Evolutionary conservation across 495 filamentous ascomycete species (phyloP), one percentile per base, ranked within the genome.

Genomic region (Aspergillus baeticus): DNA sequence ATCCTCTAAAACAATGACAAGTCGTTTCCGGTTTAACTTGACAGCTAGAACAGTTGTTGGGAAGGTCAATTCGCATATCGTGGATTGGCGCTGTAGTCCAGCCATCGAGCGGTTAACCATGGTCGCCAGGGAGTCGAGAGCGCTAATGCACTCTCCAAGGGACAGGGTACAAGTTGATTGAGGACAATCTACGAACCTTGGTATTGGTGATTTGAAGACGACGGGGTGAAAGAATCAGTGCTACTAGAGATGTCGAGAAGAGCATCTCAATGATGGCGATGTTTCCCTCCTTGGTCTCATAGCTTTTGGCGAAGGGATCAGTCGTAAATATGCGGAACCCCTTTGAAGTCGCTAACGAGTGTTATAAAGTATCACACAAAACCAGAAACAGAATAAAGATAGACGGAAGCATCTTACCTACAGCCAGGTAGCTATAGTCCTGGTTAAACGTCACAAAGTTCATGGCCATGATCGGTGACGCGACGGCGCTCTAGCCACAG

Each of bases 391-490:
- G 42, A 42, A 50, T 44, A n/a, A 48, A 18, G 5, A 26, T 0
- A 18, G 6, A 17, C 10, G 20, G 41, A 11, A 26, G 29, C 39
- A 42, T 43, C 86, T 60, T 77, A 90, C 91, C 93, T 60, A 96
- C 91, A 76, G 92, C 94, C 57, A 98, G 78, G 69, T 91, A 91
- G 81, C 90, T 95, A 80, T 96, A 89, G 80, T 98, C 94, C 76
- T 98, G 94, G 74, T 98, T 98, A 75, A 98, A 98, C 15, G 92
- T 98, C 65, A 98, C 90, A 69, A 93, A 98, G 70, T 98, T 98
- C 81, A 98, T 93, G 3, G 85, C 79, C 73, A 71, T 55, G 58
- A 54, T 39, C 47, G 17, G 38, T 31, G 44, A 59, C 42, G 38
- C 49, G 49, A 49, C 43, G 17, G 36, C 22, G 52, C 22, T 20